phyloP scores from a whole-genome alignment of 164 flowering plant genomes.

The Sedum album region DNA sequence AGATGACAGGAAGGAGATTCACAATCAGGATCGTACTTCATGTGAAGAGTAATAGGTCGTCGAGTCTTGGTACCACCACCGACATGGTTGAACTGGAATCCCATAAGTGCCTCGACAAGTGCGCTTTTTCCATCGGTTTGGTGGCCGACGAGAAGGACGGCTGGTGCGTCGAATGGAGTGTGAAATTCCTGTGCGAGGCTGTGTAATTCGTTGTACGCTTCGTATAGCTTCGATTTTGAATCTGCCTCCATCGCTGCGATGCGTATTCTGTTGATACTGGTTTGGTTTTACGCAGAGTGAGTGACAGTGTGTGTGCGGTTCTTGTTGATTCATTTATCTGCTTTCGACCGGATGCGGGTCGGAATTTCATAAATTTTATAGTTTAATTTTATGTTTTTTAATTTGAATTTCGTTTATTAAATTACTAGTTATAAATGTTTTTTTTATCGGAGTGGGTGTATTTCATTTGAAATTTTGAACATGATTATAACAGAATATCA shows the following conservation, averaged over 20 bases:
- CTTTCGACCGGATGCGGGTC: too few species aligned
- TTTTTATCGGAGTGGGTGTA: too few species aligned
- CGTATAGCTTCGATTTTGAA: not conserved
- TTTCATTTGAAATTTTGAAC: too few species aligned
- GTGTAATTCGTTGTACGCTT: not conserved
- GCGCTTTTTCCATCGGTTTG: conserved; percentile 99
- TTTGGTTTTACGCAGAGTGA: not conserved
- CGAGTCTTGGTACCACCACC: conserved; percentile 99
- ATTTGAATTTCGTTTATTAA: too few species aligned
- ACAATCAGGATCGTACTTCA: conserved; percentile 73
- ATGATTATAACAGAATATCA: too few species aligned
- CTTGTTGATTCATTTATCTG: not conserved
- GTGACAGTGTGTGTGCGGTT: not conserved
- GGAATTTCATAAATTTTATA: too few species aligned
- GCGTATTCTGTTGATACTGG: too few species aligned
- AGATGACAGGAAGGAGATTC: conserved; percentile 59
- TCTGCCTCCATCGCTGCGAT: not conserved
- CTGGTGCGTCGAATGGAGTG: conserved; percentile 95
- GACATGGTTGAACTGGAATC: conserved; percentile 97
- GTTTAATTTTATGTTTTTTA: too few species aligned
- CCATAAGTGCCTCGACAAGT: conserved; percentile 93
- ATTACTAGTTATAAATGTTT: too few species aligned
- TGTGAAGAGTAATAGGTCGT: conserved; percentile 92
- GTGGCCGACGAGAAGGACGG: conserved; percentile 90
- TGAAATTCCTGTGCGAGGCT: conserved; percentile 43